phyloP scores from a whole-genome alignment of 805 yeast species.

The Monosporozyma yasuniensis region DNA sequence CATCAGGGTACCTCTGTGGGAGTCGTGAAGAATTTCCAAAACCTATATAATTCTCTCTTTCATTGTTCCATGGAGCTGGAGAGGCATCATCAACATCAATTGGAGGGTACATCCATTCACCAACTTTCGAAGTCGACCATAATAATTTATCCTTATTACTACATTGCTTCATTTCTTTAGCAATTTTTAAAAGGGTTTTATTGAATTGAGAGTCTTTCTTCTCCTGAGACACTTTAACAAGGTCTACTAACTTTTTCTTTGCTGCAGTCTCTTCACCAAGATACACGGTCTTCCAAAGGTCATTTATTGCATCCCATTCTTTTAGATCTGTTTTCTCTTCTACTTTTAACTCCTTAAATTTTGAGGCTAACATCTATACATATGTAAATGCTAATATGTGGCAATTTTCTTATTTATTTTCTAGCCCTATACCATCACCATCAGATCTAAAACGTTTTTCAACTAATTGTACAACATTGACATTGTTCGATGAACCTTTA shows the following conservation, averaged over 20 bases:
- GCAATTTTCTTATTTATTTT: too few relatives aligned
- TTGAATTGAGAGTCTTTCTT: slow-evolving; percentile 11
- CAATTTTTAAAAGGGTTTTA: slow-evolving; percentile 9
- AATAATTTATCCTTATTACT: slow-evolving; percentile 9
- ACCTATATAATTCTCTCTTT: background rate
- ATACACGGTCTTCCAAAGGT: slow-evolving; percentile 5
- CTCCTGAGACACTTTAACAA: slow-evolving; percentile 3
- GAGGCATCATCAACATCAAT: slow-evolving; percentile 14
- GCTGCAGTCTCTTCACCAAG: background rate
- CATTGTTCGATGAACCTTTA: background rate
- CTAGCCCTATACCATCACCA: too few relatives aligned
- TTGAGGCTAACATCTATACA: background rate
- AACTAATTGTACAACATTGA: too few relatives aligned
- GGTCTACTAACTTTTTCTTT: background rate
- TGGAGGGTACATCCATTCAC: slow-evolving; percentile 21
- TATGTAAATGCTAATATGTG: too few relatives aligned
- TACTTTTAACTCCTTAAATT: background rate
- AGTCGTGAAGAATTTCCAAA: slow-evolving; percentile 3
- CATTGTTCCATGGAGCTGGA: slow-evolving; percentile 15
- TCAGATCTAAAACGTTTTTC: too few relatives aligned
- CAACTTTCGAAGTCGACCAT: slow-evolving; percentile 22
- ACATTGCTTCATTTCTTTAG: slow-evolving; percentile 6
- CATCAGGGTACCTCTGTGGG: slow-evolving; percentile 6
- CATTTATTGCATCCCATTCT: slow-evolving; percentile 7
- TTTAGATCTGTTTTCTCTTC: background rate